A percentile compares a stretch with the other conserved stretches of the same genome.
Conservation (phyloP, 345 rosid species). For the Nephelium lappaceum region DNA sequence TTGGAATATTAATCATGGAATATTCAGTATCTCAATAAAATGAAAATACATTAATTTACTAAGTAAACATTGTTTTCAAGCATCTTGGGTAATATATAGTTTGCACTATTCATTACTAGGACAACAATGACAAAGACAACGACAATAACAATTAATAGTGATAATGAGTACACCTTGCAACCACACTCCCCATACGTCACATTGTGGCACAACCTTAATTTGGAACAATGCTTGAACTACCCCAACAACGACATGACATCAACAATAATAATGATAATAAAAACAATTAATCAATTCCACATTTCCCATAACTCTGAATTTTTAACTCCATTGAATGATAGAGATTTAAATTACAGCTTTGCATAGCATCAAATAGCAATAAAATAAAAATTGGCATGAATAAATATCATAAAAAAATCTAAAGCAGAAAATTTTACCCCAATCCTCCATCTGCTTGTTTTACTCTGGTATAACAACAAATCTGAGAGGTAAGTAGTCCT, state of each 20-base stretch:
- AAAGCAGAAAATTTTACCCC: conserved; percentile 38
- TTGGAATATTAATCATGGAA: background rate
- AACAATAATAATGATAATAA: background rate
- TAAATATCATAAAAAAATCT: background rate
- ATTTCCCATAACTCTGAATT: background rate
- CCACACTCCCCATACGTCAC: background rate
- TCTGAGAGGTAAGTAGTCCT: background rate
- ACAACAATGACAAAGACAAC: background rate
- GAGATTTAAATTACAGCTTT: background rate
- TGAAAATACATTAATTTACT: background rate
- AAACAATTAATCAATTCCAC: background rate
- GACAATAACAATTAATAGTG: background rate
- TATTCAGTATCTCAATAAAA: background rate
- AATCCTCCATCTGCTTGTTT: conserved; percentile 37
- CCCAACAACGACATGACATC: background rate
- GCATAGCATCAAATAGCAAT: background rate
- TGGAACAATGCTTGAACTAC: background rate
- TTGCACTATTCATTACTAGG: background rate
- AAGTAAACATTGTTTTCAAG: background rate
- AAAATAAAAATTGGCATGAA: background rate
- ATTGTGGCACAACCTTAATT: background rate
- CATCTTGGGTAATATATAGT: background rate
- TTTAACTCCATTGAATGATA: background rate
- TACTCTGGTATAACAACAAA: background rate
- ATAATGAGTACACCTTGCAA: background rate